Percentiles rank a stretch among this genome's conserved stretches.
phyloP scores from a whole-genome alignment of 371 early-diverging fungal genomes.

The Mortierella polycephala region DNA sequence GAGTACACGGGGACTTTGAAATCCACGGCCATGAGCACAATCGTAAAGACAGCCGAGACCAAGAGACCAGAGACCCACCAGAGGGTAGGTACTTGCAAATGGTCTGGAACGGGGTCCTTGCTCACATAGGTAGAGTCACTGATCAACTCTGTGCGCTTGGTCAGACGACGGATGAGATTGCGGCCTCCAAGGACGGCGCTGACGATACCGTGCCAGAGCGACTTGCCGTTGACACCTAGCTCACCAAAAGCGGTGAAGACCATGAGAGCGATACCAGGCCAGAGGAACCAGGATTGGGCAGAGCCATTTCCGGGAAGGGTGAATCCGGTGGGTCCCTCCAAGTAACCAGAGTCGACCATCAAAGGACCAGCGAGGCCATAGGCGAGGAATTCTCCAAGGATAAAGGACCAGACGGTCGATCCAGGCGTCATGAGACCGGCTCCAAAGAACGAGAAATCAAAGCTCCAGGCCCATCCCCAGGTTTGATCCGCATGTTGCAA shows the following conservation, averaged over 20 bases:
- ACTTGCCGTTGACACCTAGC: slow-evolving; percentile 65
- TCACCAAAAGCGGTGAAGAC: slow-evolving; percentile 73
- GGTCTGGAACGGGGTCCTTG: slow-evolving; percentile 58
- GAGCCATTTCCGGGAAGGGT: slow-evolving; percentile 47
- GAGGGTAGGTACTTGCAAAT: slow-evolving; percentile 69
- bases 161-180: slow-evolving; percentile 43
- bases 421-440: slow-evolving; percentile 78
- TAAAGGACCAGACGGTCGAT: slow-evolving; percentile 68
- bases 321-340: slow-evolving; percentile 58
- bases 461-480: slow-evolving; percentile 71
- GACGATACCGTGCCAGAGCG: slow-evolving; percentile 67
- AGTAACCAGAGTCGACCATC: slow-evolving; percentile 57
- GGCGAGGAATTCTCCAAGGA: slow-evolving; percentile 63
- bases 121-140: slow-evolving; percentile 16
- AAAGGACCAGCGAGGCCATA: slow-evolving; percentile 66
- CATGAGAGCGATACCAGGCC: slow-evolving; percentile 85
- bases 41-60: slow-evolving; percentile 67
- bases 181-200: slow-evolving; percentile 52
- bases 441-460: slow-evolving; percentile 74
- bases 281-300: slow-evolving; percentile 68
- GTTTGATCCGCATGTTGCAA: slow-evolving; percentile 63
- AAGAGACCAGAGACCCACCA: slow-evolving; percentile 71
- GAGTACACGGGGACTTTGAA: slow-evolving; percentile 69
- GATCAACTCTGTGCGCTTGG: slow-evolving; percentile 16
- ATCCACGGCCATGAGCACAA: slow-evolving; percentile 67